These are phyloP conservation scores for Syzygium malaccense DNA, from an alignment of 441 rosid species.

Conservation along the genomic window DNA sequence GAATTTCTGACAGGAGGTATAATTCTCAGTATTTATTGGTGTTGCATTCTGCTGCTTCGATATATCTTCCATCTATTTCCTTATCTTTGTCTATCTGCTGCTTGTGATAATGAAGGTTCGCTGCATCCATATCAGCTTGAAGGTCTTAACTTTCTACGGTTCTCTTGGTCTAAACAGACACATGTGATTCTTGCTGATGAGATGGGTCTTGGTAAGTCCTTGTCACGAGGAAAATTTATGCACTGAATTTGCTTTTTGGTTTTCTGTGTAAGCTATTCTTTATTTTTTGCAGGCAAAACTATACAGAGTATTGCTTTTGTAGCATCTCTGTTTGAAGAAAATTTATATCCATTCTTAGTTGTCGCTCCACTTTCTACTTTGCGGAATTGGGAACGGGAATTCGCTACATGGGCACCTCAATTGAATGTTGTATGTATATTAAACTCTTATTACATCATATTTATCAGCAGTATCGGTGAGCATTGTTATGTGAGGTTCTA, in stretches of 20 bases:
- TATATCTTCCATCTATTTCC: not conserved
- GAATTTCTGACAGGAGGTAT: conserved; percentile 92
- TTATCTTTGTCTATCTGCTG: conserved; percentile 1
- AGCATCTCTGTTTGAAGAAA: conserved; percentile 85
- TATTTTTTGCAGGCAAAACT: conserved; percentile 67
- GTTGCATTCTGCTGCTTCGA: not conserved
- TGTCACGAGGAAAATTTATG: not conserved
- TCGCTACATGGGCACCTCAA: conserved; percentile 98
- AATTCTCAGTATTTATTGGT: not conserved
- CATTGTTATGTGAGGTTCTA: not conserved
- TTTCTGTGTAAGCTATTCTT: not conserved
- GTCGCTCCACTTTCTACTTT: conserved; percentile 98
- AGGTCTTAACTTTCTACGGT: conserved; percentile 93
- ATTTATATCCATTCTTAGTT: conserved; percentile 69
- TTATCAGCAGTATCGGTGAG: not conserved
- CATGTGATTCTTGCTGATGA: conserved; percentile 99
- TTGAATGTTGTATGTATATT: conserved; percentile 83
- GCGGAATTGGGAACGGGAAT: conserved; percentile 98
- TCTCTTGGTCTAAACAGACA: conserved; percentile 95
- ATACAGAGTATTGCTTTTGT: conserved; percentile 98
- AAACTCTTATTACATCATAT: not conserved
- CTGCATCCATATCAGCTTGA: conserved; percentile 98
- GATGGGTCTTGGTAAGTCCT: conserved; percentile 90
- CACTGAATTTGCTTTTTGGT: not conserved
- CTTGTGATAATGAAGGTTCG: conserved; percentile 55